Percentiles rank a stretch among this genome's conserved stretches.
phyloP scores from a whole-genome alignment of 139 green algal species.

The Closterium sp. region DNA sequence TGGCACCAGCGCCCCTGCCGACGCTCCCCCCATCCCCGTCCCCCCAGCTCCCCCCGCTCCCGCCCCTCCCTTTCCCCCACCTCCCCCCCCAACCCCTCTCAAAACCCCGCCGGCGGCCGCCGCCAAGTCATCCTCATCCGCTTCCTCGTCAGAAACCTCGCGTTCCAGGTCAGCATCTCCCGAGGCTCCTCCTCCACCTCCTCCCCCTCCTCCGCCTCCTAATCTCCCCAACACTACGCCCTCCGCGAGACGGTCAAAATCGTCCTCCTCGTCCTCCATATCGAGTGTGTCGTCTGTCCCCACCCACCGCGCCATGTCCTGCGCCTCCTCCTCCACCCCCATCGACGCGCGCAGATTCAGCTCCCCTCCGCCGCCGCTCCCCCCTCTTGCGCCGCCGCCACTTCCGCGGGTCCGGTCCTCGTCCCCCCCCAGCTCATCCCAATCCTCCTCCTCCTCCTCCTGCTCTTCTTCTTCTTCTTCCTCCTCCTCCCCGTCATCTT shows the following conservation, averaged over 20 bases:
- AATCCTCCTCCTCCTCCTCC: background rate
- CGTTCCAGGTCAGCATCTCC: background rate
- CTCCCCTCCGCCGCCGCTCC: background rate
- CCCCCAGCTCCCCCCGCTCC: background rate
- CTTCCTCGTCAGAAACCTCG: background rate
- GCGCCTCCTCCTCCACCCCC: background rate
- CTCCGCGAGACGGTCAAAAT: background rate
- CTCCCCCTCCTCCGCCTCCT: too few relatives aligned
- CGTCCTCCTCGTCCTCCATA: slow-evolving; percentile 4
- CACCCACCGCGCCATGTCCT: background rate
- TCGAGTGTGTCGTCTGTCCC: background rate
- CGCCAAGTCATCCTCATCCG: background rate
- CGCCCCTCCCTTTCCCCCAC: background rate
- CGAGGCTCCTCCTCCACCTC: too few relatives aligned
- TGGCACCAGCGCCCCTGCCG: background rate
- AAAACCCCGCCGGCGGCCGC: background rate
- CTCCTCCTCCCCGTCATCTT: too few relatives aligned
- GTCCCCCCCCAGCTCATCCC: background rate
- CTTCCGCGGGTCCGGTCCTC: background rate
- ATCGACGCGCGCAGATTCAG: background rate
- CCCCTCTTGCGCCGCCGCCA: background rate
- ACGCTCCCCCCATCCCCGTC: background rate
- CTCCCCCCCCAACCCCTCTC: background rate
- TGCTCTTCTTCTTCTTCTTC: background rate
- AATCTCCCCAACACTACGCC: background rate